Percentiles rank a stretch among this genome's conserved stretches.
Evolutionary conservation across 1,284 basidiomycete genomes (phyloP).

Genomic region (Amylostereum areolatum): DNA sequence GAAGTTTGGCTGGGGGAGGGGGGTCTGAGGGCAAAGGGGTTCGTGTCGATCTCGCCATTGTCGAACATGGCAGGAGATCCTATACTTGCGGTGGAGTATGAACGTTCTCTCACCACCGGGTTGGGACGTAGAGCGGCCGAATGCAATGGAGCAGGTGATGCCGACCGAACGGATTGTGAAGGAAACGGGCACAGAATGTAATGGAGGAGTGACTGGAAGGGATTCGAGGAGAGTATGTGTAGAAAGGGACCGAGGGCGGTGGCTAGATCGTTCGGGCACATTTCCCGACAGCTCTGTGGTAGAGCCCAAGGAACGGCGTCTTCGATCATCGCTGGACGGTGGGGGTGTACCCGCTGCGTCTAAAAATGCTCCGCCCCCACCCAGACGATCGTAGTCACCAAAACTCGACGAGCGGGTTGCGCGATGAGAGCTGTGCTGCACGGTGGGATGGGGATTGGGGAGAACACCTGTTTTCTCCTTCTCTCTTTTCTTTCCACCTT

Average conservation of each 20-base stretch:
- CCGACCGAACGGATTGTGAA: conserved; percentile 45
- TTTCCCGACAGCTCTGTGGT: conserved; percentile 43
- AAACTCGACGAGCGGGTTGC: conserved; percentile 55
- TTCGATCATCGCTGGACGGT: conserved; percentile 27
- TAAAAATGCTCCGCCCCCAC: conserved; percentile 38
- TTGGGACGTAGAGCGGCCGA: conserved; percentile 18
- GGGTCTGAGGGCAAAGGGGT: conserved; percentile 19
- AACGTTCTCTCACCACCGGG: conserved; percentile 28
- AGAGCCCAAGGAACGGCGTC: conserved; percentile 44
- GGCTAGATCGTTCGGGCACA: conserved; percentile 30
- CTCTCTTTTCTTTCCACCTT: conserved; percentile 26
- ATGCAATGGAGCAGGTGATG: conserved; percentile 38
- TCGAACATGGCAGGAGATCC: conserved; percentile 38
- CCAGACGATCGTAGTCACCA: conserved; percentile 50
- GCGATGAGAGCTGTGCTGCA: conserved; percentile 28
- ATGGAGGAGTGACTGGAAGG: conserved; percentile 33
- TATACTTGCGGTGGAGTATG: conserved; percentile 42
- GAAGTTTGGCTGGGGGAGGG: conserved; percentile 29
- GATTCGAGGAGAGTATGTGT: conserved; percentile 45
- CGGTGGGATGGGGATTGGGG: conserved; percentile 41
- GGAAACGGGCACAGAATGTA: conserved; percentile 63
- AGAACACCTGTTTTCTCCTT: conserved; percentile 44
- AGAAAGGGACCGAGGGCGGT: conserved; percentile 37
- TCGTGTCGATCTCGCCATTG: conserved; percentile 16
- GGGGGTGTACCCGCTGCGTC: conserved; percentile 25